These are phyloP conservation scores for Gentiana dahurica DNA, from an alignment of 257 asterid genomes.

Conservation along the genomic window DNA sequence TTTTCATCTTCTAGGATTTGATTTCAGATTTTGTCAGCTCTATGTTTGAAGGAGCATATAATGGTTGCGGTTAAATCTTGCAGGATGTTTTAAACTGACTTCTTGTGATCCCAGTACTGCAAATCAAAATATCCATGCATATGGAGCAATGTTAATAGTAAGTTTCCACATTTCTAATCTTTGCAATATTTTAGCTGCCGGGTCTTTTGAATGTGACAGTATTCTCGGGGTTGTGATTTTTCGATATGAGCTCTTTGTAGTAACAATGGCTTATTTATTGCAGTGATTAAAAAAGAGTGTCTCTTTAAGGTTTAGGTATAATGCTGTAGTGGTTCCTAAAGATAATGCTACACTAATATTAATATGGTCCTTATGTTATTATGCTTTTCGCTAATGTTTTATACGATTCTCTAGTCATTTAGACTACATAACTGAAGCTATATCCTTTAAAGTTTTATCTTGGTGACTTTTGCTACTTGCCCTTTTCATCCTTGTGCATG, in stretches of 20 bases:
- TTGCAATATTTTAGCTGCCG: too few relatives aligned
- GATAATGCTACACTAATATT: too few relatives aligned
- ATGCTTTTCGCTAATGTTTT: too few relatives aligned
- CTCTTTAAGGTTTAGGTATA: too few relatives aligned
- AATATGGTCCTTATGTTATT: too few relatives aligned
- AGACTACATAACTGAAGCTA: too few relatives aligned
- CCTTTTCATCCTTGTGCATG: constrained; percentile 1
- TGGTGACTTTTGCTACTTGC: not conserved
- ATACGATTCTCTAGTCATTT: too few relatives aligned
- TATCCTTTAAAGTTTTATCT: not conserved
- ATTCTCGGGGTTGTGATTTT: not conserved
- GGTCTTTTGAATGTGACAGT: too few relatives aligned
- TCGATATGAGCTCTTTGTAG: too few relatives aligned
- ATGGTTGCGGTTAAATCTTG: constrained; percentile 11
- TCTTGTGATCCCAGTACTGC: constrained; percentile 49
- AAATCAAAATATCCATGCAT: constrained; percentile 71
- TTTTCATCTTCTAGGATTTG: not conserved
- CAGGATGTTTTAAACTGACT: constrained; percentile 68
- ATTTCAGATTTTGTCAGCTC: not conserved
- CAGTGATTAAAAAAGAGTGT: too few relatives aligned
- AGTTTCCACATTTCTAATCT: constrained; percentile 17
- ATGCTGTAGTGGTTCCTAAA: too few relatives aligned
- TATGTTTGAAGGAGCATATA: not conserved
- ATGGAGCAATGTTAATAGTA: constrained; percentile 75
- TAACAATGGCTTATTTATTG: too few relatives aligned